Evolutionary conservation across 805 yeast species (phyloP).

Genomic region (Yarrowia hollandica): DNA sequence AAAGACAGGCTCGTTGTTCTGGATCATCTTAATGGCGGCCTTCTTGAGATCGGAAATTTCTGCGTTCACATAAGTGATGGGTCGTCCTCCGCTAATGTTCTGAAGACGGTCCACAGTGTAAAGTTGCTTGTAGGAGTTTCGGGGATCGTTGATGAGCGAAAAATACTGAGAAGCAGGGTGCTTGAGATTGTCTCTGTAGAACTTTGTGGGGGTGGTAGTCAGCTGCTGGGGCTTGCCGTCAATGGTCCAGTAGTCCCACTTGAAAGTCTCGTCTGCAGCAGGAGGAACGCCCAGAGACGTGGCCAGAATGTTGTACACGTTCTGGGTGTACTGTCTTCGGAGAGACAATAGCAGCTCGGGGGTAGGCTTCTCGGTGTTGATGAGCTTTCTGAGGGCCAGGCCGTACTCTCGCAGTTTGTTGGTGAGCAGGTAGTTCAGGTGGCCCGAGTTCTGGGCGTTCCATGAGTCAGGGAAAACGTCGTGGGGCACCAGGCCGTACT

Average conservation of each 20-base stretch:
- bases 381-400: conserved; percentile 57
- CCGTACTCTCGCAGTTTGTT: conserved; percentile 79
- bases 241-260: conserved; percentile 76
- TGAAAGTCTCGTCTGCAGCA: conserved; percentile 61
- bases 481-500: conserved; percentile 80
- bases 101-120: conserved; percentile 73
- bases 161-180: conserved; percentile 42
- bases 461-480: conserved; percentile 68
- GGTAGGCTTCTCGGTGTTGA: conserved; percentile 42
- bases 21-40: conserved; percentile 65
- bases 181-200: conserved; percentile 55
- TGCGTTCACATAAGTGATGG: conserved; percentile 67
- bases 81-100: conserved; percentile 53
- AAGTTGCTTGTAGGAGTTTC: conserved; percentile 64
- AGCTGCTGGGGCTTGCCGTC: conserved; percentile 56
- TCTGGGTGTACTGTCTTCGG: conserved; percentile 50
- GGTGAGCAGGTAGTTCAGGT: conserved; percentile 61
- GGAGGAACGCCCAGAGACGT: conserved; percentile 80
- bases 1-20: conserved; percentile 75
- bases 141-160: conserved; percentile 78
- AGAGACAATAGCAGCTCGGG: conserved; percentile 15
- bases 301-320: conserved; percentile 63
- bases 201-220: conserved; percentile 57
- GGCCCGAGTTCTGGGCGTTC: conserved; percentile 52
- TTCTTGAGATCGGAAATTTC: conserved; percentile 60